Evolutionary conservation across 371 early-diverging fungal genomes (phyloP).

Genomic region (Chytridium lagenaria): DNA sequence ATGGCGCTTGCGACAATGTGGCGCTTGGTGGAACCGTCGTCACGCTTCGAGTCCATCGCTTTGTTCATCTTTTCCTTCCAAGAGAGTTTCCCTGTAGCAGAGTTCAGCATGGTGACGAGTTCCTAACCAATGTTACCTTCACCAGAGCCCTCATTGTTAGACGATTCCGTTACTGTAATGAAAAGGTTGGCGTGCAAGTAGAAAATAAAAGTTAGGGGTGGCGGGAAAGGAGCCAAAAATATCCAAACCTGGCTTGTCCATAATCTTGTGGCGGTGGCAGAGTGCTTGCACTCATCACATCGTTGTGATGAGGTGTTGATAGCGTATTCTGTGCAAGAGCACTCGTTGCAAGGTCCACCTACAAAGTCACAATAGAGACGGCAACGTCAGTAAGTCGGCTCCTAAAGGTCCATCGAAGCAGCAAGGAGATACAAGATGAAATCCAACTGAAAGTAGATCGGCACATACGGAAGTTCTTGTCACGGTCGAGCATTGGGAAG

Average conservation of each 20-base stretch:
- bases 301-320: slow-evolving; percentile 22
- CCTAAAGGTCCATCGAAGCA: too few relatives aligned
- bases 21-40: slow-evolving; percentile 14
- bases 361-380: neutral
- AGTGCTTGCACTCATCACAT: slow-evolving; percentile 30
- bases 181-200: too few relatives aligned
- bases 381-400: neutral
- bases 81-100: neutral
- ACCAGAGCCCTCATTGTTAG: neutral
- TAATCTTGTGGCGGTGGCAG: slow-evolving; percentile 18
- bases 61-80: slow-evolving; percentile 21
- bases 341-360: slow-evolving; percentile 21
- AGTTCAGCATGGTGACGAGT: neutral
- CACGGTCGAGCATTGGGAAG: neutral
- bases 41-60: slow-evolving; percentile 21
- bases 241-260: too few relatives aligned
- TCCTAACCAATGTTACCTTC: neutral
- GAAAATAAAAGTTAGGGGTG: too few relatives aligned
- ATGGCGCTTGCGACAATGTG: slow-evolving; percentile 22
- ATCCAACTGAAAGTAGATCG: too few relatives aligned
- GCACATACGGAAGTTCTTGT: neutral
- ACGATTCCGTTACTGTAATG: neutral
- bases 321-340: slow-evolving; percentile 22
- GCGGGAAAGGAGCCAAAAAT: too few relatives aligned
- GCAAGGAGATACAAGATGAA: too few relatives aligned